These are phyloP conservation scores for Auxenochlorella pyrenoidosa DNA, from an alignment of 139 green algal genomes.

Conservation along the genomic window DNA sequence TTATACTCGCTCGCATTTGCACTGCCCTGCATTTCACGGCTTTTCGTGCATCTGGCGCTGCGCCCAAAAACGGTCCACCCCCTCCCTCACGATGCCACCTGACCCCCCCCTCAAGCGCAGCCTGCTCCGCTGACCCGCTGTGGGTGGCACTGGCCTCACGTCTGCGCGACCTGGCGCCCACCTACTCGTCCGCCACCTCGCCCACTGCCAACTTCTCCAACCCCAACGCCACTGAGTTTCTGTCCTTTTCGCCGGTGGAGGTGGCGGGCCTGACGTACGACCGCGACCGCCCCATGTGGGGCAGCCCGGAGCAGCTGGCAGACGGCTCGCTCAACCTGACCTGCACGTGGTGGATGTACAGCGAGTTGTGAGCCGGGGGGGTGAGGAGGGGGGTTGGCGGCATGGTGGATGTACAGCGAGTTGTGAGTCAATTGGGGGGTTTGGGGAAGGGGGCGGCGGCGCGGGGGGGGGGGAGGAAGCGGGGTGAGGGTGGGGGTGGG, in stretches of 20 bases:
- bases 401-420: background rate
- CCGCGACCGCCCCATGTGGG: background rate
- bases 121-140: background rate
- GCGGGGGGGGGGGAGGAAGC: too few species aligned
- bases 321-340: background rate
- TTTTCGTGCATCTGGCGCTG: too few species aligned
- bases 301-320: background rate
- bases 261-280: background rate
- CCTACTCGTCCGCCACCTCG: background rate
- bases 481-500: too few species aligned
- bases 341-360: slow-evolving; percentile 4
- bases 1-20: too few species aligned
- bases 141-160: background rate
- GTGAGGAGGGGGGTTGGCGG: too few species aligned
- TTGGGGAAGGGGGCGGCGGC: too few species aligned
- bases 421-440: too few species aligned
- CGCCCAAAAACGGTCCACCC: too few species aligned
- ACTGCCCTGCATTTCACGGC: too few species aligned
- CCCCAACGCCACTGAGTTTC: background rate
- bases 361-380: background rate
- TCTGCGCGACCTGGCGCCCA: background rate
- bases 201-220: background rate
- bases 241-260: background rate
- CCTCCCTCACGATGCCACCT: background rate
- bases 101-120: background rate